Evolutionary conservation across 306 rosid genomes (phyloP), one percentile per base, ranked within the genome.

Genomic region (Ceratonia siliqua): DNA sequence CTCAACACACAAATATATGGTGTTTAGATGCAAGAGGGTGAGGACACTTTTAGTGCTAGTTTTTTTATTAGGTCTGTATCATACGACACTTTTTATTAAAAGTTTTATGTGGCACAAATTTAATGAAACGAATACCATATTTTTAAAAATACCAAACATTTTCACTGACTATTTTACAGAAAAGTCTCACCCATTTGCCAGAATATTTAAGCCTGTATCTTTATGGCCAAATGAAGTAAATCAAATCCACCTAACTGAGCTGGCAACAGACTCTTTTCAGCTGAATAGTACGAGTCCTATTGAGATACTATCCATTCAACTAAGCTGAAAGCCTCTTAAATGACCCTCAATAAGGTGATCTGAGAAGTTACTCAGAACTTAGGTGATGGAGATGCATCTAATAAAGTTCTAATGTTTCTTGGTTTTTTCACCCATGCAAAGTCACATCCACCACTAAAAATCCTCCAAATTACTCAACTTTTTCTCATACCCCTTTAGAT

Each of bases 381-480:
- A 45, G 43, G 73, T 69, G 86, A 83, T 86, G 76, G 83, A 24
- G 77, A 78, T 82, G 64, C 70, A 64, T 78, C 83, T 53, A 50
- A 32, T 64, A 27, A 63, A 64, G 76, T 41, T 67, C 4, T 39
- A 64, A 22, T 62, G 41, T 85, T 72, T 82, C 70, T 87, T 62
- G 89, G 89, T 49, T 48, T 78, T 72, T 58, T 75, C 78, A 75
- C 79, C 84, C 20, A 25, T 78, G 93, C 68, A 64, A 67, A 63
- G 93, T 89, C 91, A 84, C 91, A 84, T 87, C 89, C 33, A 20
- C 72, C 52, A 12, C 54, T 57, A 62, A 72, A 70, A 75, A 72
- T 69, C 74, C 81, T 43, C 76, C 54, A 65, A 49, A 24, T 76
- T 83, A 64, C 78, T 53, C 76, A 39, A 22, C 42, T 50, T 63